Percentiles rank a stretch among this genome's conserved stretches.
Conservation (phyloP, 129 eudicot genomes). For the Helianthus annuus region DNA sequence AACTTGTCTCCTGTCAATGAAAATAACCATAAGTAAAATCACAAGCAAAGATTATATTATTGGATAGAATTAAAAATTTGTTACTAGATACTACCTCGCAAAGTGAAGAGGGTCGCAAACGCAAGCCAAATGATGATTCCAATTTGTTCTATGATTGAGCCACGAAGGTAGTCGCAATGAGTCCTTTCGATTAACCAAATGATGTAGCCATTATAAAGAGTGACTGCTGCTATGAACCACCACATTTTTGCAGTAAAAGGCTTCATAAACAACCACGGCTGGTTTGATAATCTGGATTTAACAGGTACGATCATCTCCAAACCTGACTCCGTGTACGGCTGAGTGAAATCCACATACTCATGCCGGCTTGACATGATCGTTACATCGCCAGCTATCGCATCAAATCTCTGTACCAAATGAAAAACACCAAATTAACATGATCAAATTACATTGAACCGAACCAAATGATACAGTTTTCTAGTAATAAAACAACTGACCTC, state of each 20-base stretch:
- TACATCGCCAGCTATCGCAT: constrained; percentile 53
- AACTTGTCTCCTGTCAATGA: constrained; percentile 40
- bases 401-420: constrained; percentile 34
- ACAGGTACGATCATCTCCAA: constrained; percentile 55
- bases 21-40: neutral
- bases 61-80: neutral
- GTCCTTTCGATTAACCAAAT: constrained; percentile 52
- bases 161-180: constrained; percentile 24
- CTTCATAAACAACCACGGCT: constrained; percentile 57
- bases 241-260: constrained; percentile 57
- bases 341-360: constrained; percentile 51
- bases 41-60: neutral
- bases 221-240: constrained; percentile 42
- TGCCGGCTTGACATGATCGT: constrained; percentile 45
- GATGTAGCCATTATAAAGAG: constrained; percentile 47
- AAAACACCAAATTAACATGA: constrained; percentile 10
- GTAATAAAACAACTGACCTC: constrained; percentile 21
- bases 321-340: constrained; percentile 61
- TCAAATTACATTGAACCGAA: neutral
- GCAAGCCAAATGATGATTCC: constrained; percentile 50
- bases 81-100: constrained; percentile 32
- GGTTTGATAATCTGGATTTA: constrained; percentile 34
- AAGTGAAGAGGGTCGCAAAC: constrained; percentile 47
- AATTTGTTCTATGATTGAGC: constrained; percentile 22
- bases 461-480: neutral